Evolutionary conservation across 768 basidiomycete genomes (phyloP).

Genomic region (Tremella mesenterica): DNA sequence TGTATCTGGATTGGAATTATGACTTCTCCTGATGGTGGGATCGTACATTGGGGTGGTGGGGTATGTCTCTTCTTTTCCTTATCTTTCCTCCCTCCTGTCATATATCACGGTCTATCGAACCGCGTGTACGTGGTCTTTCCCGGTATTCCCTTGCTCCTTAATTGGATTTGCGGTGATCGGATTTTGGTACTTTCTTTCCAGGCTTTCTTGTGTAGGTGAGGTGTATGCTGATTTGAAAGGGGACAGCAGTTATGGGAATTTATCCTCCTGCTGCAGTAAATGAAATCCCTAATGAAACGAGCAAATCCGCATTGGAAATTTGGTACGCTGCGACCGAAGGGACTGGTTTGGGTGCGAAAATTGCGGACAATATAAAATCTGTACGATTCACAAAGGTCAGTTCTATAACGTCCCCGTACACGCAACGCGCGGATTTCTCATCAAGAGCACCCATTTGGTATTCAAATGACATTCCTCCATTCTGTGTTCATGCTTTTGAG

Average conservation of each 20-base stretch:
- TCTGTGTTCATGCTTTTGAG: too few relatives aligned
- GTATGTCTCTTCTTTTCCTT: neutral
- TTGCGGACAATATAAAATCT: conserved; percentile 17
- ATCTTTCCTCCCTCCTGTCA: neutral
- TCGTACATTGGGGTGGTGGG: conserved; percentile 28
- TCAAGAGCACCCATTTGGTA: too few relatives aligned
- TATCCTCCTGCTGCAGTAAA: conserved; percentile 5
- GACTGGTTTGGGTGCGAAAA: conserved; percentile 17
- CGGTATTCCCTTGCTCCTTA: too few relatives aligned
- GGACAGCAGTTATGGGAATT: neutral
- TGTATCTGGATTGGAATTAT: conserved; percentile 35
- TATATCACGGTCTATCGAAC: too few relatives aligned
- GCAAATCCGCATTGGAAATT: conserved; percentile 16
- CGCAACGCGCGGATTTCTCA: too few relatives aligned
- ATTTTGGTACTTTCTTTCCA: too few relatives aligned
- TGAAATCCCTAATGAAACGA: conserved; percentile 5
- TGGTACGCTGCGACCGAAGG: conserved; percentile 17
- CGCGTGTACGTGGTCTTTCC: too few relatives aligned
- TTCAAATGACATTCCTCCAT: too few relatives aligned
- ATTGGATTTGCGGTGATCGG: too few relatives aligned
- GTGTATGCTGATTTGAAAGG: neutral
- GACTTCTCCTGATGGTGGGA: conserved; percentile 22
- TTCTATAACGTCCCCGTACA: neutral
- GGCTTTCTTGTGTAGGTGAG: too few relatives aligned
- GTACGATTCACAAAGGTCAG: conserved; percentile 23